Base-by-base conservation (phyloP, 2,329 filamentous ascomycete genomes). In the Ascochyta koolunga region DNA sequence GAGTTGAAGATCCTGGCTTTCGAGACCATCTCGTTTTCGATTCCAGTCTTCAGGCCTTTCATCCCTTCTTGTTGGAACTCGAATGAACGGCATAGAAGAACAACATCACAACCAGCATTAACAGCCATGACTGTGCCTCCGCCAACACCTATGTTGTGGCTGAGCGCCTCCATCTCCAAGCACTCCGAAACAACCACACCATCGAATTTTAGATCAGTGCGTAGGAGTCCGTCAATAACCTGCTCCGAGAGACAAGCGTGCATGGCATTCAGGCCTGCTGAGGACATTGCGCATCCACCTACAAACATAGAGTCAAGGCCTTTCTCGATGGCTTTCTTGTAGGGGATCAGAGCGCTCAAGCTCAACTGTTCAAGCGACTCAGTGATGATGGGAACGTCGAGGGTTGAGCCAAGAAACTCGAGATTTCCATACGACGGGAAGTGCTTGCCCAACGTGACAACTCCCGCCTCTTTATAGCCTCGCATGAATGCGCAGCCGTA, bases 81-180 rank as follows among this genome's bases (percentile, higher is more conserved):
- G 64, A 92, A 96, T 5, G 91, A 92, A 38, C 92, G 87, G 67
- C 93, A 98, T 1, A 97, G 83, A 5, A 97, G 83, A 5, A 97
- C 86, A 47, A 98, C 80, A 73, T 99, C 95, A 70, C 95, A 98
- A 13, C 95, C 95, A 27, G 95, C 93, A 72, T 96, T 95, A 44
- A 97, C 90, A 3, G 95, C 95, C 92, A 97, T 97, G 64, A 98
- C 91, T 0, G 93, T 96, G 11, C 95, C 95, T 35, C 95, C 93
- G 63, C 93, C 92, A 16, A 99, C 92, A n/a, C 93, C 93, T 43
- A 98, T 95, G 66, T 97, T 96, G 69, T 96, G 91, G 60, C 91
- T 95, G 8, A 98, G 83, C 0, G 93, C 92, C 69, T 97, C 93
- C 93, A 98, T 98, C 72, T 97, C 93, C 7, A 98, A 78, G 62